Evolutionary conservation across 2,329 filamentous ascomycete genomes (phyloP).

Genomic region (Epichloe baconii): DNA sequence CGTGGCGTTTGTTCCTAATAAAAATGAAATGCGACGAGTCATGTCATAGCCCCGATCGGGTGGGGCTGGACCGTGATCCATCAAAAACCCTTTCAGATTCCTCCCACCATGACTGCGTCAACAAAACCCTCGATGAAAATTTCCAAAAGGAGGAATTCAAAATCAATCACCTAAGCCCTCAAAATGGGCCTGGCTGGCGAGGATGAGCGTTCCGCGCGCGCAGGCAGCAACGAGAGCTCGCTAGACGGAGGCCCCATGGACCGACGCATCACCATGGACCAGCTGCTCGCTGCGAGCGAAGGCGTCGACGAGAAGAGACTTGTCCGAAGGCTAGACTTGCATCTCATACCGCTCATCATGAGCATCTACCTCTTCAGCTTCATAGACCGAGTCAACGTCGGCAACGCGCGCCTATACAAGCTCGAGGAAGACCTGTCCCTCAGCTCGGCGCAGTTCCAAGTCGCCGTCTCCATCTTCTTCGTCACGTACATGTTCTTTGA

Average conservation of each 20-base stretch:
- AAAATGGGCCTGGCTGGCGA: not conserved
- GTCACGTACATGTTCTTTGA: conserved; percentile 51
- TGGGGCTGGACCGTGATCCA: not conserved
- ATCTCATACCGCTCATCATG: conserved; percentile 55
- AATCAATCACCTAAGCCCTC: not conserved
- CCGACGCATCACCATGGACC: conserved; percentile 5
- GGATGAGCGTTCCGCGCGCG: not conserved
- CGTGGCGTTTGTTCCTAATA: not conserved
- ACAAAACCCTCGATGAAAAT: too few relatives aligned
- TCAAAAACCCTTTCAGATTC: not conserved
- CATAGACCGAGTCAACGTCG: conserved; percentile 61
- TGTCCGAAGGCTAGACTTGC: conserved; percentile 49
- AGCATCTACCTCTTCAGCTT: conserved; percentile 63
- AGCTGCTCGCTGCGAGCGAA: conserved; percentile 7
- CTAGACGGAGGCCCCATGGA: not conserved
- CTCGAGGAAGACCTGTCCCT: conserved; percentile 51
- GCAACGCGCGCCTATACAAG: conserved; percentile 54
- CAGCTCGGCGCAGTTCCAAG: conserved; percentile 52
- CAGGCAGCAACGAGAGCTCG: not conserved
- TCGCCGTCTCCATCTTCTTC: conserved; percentile 53
- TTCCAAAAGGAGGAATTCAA: too few relatives aligned
- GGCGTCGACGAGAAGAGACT: conserved; percentile 37
- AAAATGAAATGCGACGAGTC: not conserved
- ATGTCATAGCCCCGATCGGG: not conserved
- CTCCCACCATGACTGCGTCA: not conserved